These are phyloP conservation scores for Fraxinus xanthoxyloides DNA, from an alignment of 305 asterid genomes.

Conservation along the genomic window DNA sequence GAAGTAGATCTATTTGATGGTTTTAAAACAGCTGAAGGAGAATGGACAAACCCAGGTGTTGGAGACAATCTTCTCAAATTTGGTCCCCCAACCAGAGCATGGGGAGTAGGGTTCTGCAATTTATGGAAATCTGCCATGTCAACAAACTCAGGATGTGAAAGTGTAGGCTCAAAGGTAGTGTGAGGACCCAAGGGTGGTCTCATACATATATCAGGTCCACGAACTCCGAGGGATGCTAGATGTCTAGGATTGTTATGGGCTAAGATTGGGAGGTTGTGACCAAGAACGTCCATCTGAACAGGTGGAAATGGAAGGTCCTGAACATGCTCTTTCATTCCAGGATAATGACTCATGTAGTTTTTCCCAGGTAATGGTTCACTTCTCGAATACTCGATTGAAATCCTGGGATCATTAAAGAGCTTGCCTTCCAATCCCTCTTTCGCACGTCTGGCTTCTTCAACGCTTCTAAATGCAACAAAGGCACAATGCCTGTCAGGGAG, in stretches of 20 bases:
- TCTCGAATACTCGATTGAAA: conserved; percentile 67
- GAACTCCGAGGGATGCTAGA: conserved; percentile 49
- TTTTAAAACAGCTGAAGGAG: conserved; percentile 54
- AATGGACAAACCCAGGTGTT: conserved; percentile 53
- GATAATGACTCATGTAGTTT: conserved; percentile 37
- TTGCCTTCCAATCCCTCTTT: conserved; percentile 94
- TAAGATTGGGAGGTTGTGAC: conserved; percentile 53
- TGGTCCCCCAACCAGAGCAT: conserved; percentile 52
- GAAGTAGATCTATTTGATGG: conserved; percentile 45
- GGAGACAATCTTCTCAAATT: conserved; percentile 84
- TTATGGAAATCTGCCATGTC: conserved; percentile 45
- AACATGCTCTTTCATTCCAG: conserved; percentile 54
- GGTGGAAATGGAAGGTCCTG: conserved; percentile 57
- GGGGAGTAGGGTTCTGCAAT: conserved; percentile 49
- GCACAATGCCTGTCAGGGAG: conserved; percentile 68
- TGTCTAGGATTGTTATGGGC: conserved; percentile 47
- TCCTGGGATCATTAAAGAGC: conserved; percentile 87
- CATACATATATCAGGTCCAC: conserved; percentile 48
- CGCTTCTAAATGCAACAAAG: conserved; percentile 89
- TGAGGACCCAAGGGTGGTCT: conserved; percentile 70
- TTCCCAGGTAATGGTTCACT: conserved; percentile 49
- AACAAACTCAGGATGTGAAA: conserved; percentile 45
- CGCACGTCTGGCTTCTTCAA: conserved; percentile 92
- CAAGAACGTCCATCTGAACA: conserved; percentile 62
- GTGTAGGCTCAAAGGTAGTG: conserved; percentile 49